Evolutionary conservation across 768 basidiomycete species (phyloP), one percentile per base, ranked within the genome.

Genomic region (Trametes elegans): DNA sequence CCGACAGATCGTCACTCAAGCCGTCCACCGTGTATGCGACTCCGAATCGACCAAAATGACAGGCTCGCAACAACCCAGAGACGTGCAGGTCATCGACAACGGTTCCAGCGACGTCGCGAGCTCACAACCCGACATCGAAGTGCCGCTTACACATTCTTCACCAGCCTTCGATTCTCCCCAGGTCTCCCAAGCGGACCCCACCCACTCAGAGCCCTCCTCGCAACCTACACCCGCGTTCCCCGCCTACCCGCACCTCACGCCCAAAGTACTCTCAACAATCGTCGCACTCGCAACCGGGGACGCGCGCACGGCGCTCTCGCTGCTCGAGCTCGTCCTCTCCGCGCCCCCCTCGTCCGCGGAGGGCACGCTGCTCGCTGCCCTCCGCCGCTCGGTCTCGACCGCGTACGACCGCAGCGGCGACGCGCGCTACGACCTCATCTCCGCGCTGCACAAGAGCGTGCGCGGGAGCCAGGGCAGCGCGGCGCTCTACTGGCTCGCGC

Each of bases 401-500:
- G 78, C 85, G 6, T 90, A 88, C 64, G 88, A 93, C 67, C 80
- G 90, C 29, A 79, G 79, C 8, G 89, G 90, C 3, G 92, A 93
- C 58, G 77, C 77, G 55, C 80, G 76, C 54, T 92, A 90, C 64
- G 89, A 92, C 67, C 84, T 88, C 82, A 91, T 90, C 61, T 87
- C 84, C 28, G 90, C 87, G 3, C 72, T 93, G 61, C 91, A 94
- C 71, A 94, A 94, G 69, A 83, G 82, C 54, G 79, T 93, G 29
- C 79, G 92, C 29, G 92, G 90, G 7, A 82, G 83, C 51, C 82
- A 92, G 58, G 83, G 82, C 6, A 77, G 77, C 62, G 92, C 90
- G 0, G 91, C 91, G 6, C 72, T 93, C 75, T 94, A 93, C 67
- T 94, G 91, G 90, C 76, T 94, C 19, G 90, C 90, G 9, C 79